Evolutionary conservation across 2,329 filamentous ascomycete genomes (phyloP).

Genomic region (Botrytis byssoidea): DNA sequence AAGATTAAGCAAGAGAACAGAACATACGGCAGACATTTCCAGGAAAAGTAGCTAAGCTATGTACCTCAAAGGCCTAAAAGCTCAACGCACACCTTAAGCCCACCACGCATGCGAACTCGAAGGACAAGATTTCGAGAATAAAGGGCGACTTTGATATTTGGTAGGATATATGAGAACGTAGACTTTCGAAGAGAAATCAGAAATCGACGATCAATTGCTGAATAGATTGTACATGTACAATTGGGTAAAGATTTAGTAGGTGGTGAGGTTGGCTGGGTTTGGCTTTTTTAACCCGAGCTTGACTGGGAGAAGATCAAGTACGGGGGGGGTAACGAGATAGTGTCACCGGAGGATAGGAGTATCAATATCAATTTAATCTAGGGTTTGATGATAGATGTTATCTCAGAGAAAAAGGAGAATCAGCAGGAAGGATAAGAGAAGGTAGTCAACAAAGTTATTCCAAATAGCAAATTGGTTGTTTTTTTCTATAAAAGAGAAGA

Average conservation of each 20-base stretch:
- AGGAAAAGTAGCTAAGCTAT: constrained; percentile 22
- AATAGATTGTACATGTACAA: constrained; percentile 10
- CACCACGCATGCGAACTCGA: constrained; percentile 15
- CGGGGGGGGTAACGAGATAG: not conserved
- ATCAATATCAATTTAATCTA: constrained; percentile 9
- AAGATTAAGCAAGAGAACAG: not conserved
- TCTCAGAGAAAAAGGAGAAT: not conserved
- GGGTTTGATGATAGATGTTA: not conserved
- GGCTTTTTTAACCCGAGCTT: constrained; percentile 8
- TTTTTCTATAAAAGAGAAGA: constrained; percentile 4
- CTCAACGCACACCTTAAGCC: constrained; percentile 23
- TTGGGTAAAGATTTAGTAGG: not conserved
- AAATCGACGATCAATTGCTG: constrained; percentile 10
- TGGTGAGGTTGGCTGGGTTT: constrained; percentile 8
- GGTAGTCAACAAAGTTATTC: not conserved
- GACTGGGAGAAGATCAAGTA: not conserved
- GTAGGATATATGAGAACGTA: not conserved
- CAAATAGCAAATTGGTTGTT: not conserved
- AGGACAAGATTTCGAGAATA: not conserved
- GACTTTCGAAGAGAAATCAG: not conserved
- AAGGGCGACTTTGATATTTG: not conserved
- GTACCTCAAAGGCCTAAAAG: constrained; percentile 24
- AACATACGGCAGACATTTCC: constrained; percentile 38
- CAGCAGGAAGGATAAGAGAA: not conserved
- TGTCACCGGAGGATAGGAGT: constrained; percentile 1